Evolutionary conservation across 306 rosid species (phyloP).

Genomic region (Prunus mume): DNA sequence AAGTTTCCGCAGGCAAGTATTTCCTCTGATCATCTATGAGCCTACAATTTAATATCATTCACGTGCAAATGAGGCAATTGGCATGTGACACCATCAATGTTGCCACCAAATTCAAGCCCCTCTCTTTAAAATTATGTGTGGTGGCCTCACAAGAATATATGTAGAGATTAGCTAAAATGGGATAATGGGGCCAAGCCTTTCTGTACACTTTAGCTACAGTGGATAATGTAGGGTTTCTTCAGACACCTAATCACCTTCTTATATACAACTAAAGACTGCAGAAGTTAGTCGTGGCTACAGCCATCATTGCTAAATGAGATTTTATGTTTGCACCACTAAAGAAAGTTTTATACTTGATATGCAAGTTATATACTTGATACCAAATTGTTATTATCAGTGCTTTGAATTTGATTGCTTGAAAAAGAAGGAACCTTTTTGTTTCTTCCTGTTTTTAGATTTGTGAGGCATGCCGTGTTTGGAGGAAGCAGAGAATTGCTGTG

Average conservation of each 20-base stretch:
- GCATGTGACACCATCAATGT: not conserved
- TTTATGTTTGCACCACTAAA: not conserved
- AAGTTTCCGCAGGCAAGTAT: too few species aligned
- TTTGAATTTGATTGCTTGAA: not conserved
- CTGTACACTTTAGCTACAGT: not conserved
- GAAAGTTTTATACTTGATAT: not conserved
- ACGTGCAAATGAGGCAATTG: constrained; percentile 3
- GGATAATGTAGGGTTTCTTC: not conserved
- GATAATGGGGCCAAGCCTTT: not conserved
- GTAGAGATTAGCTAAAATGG: not conserved
- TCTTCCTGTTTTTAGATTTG: not conserved
- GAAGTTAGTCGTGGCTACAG: not conserved
- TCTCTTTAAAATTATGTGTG: too few species aligned
- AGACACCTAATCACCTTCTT: not conserved
- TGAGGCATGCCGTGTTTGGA: constrained; percentile 1
- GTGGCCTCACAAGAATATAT: too few species aligned
- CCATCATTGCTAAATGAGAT: not conserved
- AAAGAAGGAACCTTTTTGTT: not conserved
- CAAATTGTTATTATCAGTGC: not conserved
- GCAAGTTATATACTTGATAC: not conserved
- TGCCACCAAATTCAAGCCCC: not conserved
- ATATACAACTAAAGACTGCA: not conserved
- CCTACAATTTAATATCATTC: not conserved
- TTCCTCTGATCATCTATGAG: too few species aligned
- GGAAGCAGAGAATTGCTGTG: not conserved